Conservation (phyloP, 2,329 filamentous ascomycete species). For the Tolypocladium capitatum region DNA sequence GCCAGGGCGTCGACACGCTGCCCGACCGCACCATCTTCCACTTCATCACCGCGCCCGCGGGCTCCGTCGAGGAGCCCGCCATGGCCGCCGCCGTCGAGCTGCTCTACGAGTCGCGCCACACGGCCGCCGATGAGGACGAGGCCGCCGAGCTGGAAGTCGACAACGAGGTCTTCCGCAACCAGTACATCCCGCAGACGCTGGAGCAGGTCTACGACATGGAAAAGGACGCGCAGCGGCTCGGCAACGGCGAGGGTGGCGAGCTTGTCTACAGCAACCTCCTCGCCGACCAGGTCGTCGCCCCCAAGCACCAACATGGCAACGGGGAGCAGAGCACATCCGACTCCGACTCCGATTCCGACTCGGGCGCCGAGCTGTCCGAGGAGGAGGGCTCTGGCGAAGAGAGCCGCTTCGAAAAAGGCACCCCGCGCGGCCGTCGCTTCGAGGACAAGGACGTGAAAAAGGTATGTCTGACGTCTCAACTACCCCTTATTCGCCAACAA, state of each 20-base stretch:
- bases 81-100: conserved; percentile 51
- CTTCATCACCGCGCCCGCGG: conserved; percentile 59
- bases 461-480: conserved; percentile 24
- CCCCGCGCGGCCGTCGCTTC: conserved; percentile 69
- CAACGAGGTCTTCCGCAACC: conserved; percentile 84
- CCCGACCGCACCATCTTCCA: conserved; percentile 69
- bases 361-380: conserved; percentile 32
- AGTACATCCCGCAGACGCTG: conserved; percentile 91
- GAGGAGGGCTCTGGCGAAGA: conserved; percentile 31
- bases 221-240: conserved; percentile 69
- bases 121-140: conserved; percentile 35
- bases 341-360: conserved; percentile 34
- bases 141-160: conserved; percentile 58
- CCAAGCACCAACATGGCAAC: conserved; percentile 22
- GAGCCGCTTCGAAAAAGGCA: conserved; percentile 48
- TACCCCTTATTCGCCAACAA: background rate
- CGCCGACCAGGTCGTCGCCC: conserved; percentile 48
- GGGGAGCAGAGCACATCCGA: conserved; percentile 22
- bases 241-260: conserved; percentile 58
- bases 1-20: conserved; percentile 71
- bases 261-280: conserved; percentile 78
- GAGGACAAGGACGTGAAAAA: conserved; percentile 87
- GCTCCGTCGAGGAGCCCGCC: conserved; percentile 44
- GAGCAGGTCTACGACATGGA: conserved; percentile 96
- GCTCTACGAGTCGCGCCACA: conserved; percentile 46